Evolutionary conservation across 1,139 yeast species (phyloP), one percentile per base, ranked within the genome.

Genomic region (Kurtzmaniella quercitrusa): DNA sequence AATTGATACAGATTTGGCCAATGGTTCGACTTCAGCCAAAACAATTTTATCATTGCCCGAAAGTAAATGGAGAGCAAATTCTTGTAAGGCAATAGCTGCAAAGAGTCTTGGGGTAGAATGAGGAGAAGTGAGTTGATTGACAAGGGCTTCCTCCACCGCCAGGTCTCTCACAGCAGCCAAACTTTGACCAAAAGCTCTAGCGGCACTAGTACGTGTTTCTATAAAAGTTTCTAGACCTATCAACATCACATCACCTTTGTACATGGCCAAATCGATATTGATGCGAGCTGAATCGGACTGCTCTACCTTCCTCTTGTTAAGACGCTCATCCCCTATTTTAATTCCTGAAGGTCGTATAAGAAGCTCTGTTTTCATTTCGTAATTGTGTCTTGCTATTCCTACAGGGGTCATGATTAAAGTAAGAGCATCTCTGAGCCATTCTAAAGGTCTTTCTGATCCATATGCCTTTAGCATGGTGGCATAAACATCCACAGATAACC

Each of bases 231-330:
- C 91, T 44, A 76, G 67, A 0, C 96, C 96, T 21, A 94, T 80
- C 36, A 94, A 70, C 50, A 91, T 83, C 16, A 93, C 86, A 65
- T 94, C 99, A 53, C 98, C 98, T 43, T 82, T 79, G 48, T 86
- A 79, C 63, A 94, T 85, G 3, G 98, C 97, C 2, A 95, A 85
- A 63, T 94, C 99, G 46, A 94, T 91, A 58, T 93, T 90, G 39
- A 91, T 80, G 49, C 72, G 73, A 48, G 79, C 70, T 45, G 83
- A 88, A 42, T 72, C 78, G 14, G 36, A 31, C 6, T 14, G 18
- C 40, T 71, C 75, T 66, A 27, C 81, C 85, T 11, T 21, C 9
- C 41, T 10, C 47, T 34, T 63, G 63, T 2, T 55, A 48, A 5
- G 59, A 56, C 48, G 70, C 69, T 46, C 77, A 59, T 49, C 72